phyloP scores from a whole-genome alignment of 192 early-diverging fungal species.

The Neocallimastix lanati region DNA sequence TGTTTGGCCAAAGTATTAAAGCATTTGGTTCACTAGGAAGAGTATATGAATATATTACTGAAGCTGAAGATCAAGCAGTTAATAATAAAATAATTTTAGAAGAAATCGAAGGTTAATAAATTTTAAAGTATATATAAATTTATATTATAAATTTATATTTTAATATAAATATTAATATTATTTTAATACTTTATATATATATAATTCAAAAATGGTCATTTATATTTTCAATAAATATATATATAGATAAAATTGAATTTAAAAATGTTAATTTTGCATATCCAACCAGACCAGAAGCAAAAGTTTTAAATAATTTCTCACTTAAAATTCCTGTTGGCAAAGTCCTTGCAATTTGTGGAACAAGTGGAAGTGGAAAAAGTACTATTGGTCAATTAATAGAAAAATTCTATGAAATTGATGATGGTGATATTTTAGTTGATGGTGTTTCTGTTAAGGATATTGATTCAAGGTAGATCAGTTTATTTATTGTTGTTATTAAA shows the following conservation, averaged over 20 bases:
- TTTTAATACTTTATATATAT: too few relatives aligned
- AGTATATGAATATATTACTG: background rate
- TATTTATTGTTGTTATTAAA: too few relatives aligned
- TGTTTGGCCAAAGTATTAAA: background rate
- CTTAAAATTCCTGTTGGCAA: constrained; percentile 15
- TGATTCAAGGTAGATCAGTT: background rate
- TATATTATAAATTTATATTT: too few relatives aligned
- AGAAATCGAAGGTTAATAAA: background rate
- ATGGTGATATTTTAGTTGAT: constrained; percentile 19
- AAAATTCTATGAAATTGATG: constrained; percentile 42
- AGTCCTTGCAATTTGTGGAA: background rate
- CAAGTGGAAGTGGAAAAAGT: background rate
- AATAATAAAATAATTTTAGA: background rate
- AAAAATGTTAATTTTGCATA: constrained; percentile 42
- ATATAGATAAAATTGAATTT: constrained; percentile 33
- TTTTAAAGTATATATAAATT: too few relatives aligned
- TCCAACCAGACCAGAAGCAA: constrained; percentile 33
- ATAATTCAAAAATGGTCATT: too few relatives aligned
- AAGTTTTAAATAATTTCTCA: constrained; percentile 30
- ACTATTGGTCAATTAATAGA: constrained; percentile 2
- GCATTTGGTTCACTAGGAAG: background rate
- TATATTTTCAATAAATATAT: too few relatives aligned
- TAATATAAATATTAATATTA: too few relatives aligned
- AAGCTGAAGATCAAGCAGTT: background rate
- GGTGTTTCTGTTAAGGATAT: background rate